Base-by-base conservation (phyloP, 2,329 filamentous ascomycete species). In the Colletotrichum trifolii region DNA sequence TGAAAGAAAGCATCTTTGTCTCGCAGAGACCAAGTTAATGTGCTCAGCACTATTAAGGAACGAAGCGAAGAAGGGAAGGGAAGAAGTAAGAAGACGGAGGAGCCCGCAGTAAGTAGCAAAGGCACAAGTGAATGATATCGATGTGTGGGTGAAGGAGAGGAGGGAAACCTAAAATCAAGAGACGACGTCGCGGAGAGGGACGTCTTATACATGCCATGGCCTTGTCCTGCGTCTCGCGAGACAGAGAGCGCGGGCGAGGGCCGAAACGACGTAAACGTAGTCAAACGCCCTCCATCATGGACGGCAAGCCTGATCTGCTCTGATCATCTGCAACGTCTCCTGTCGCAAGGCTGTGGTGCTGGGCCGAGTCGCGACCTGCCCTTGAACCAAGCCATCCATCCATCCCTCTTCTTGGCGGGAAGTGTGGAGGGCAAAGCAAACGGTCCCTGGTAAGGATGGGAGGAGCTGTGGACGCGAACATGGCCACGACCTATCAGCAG, bases 1-100 rank as follows among this genome's bases (percentile, higher is more conserved):
- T 72, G 64, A 74, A 72, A 50, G 75, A 78, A 70, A 72, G 71
- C 78, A 81, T 81, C 35, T 71, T 71, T 79, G 73, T 64, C 40
- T 64, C 55, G 53, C 57, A 56, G 64, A 67, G 58, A 68, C 54
- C 39, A 48, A 56, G 58, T 67, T 67, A 68, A 56, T 68, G 56
- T 66, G 65, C 60, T 45, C 66, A 70, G 47, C 66, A 69, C 64
- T 60, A 64, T 62, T 65, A 65, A 54, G 59, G 71, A 71, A 71
- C 68, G 69, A 72, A 72, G 68, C 64, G 71, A 70, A 71, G 68
- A 61, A 69, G 65, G 69, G 69, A 71, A 54, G 63, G 63, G 67
- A 71, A 69, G 60, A 61, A 61, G 66, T 67, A 67, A 59, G 66
- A 69, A 65, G 70, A 68, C 68, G 65, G 59, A 63, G 17, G 17